These are phyloP conservation scores for Gautieria morchelliformis DNA, from an alignment of 768 basidiomycete genomes.

Conservation along the genomic window DNA sequence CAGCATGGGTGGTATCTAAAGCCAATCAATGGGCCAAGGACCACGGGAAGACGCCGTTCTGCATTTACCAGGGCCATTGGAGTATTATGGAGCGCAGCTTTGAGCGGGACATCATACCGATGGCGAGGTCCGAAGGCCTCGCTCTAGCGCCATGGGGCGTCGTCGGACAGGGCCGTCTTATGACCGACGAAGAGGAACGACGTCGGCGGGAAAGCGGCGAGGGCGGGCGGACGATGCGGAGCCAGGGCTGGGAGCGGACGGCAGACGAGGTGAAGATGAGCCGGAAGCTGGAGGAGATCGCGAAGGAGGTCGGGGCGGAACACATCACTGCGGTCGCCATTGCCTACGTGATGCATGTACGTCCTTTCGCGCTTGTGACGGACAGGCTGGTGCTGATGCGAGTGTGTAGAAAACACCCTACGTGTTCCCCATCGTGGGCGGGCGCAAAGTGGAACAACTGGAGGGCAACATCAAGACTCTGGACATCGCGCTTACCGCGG, in stretches of 20 bases:
- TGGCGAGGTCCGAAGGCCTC: constrained; percentile 16
- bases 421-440: constrained; percentile 44
- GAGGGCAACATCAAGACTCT: constrained; percentile 41
- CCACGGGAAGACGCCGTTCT: constrained; percentile 27
- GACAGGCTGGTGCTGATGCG: neutral
- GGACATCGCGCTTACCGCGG: constrained; percentile 35
- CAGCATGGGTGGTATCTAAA: constrained; percentile 21
- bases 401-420: constrained; percentile 35
- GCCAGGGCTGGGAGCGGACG: constrained; percentile 24
- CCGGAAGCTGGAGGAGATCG: constrained; percentile 29
- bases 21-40: constrained; percentile 25
- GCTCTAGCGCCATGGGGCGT: constrained; percentile 25
- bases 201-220: constrained; percentile 11
- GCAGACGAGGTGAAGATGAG: constrained; percentile 25
- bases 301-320: constrained; percentile 24
- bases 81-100: constrained; percentile 20
- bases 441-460: constrained; percentile 44
- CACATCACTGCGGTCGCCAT: constrained; percentile 12
- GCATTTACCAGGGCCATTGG: constrained; percentile 26
- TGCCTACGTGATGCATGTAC: constrained; percentile 20
- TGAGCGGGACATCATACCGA: constrained; percentile 18
- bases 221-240: constrained; percentile 14
- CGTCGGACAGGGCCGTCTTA: constrained; percentile 21
- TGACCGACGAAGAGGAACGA: constrained; percentile 16
- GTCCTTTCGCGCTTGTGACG: neutral